Evolutionary conservation across 345 rosid species (phyloP), one percentile per base, ranked within the genome.

Genomic region (Brassica cretica): DNA sequence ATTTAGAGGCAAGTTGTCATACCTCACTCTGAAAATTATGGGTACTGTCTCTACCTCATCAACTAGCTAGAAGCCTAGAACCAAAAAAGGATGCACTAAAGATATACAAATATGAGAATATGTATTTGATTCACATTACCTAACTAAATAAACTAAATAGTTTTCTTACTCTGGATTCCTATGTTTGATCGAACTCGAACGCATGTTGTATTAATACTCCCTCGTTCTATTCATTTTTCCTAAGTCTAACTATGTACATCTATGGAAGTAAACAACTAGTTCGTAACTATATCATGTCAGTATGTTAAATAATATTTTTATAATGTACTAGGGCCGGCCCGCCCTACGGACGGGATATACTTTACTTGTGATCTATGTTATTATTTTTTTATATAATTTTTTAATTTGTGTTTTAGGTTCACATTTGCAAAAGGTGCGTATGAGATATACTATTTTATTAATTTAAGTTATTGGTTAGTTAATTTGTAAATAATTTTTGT

Each of bases 21-120:
- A 63, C 41, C 21, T 10, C 30, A 30, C 66, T 37, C 66, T 63
- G 11, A 30, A 35, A 30, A 19, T 33, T 16, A 51, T 24, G 74
- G 73, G 46, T 27, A 70, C n/a, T 62, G 5, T 76, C 56, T 33
- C 11, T 19, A 32, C 51, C 18, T 76, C 61, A 60, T 61, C 69
- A 19, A 14, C 24, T 68, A 67, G 30, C 30, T 27, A 27, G n/a
- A n/a, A n/a, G n/a, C n/a, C n/a, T n/a, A n/a, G 1, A 35, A 41
- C 19, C 8, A 35, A 9, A 59, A 66, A 14, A 27, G 30, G 9
- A 55, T 3, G 24, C 4, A 44, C 8, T 19, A 76, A 44, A 18
- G 3, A 44, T 18, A 12, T 1, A 61, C 0, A 74, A 53, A 18
- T 33, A 56, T 55, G 25, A 19, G 53, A 41, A 39, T 14, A 12